Evolutionary conservation across 2,329 filamentous ascomycete species (phyloP), one percentile per base, ranked within the genome.

Genomic region (Teratosphaeria pseudoeucalypti): DNA sequence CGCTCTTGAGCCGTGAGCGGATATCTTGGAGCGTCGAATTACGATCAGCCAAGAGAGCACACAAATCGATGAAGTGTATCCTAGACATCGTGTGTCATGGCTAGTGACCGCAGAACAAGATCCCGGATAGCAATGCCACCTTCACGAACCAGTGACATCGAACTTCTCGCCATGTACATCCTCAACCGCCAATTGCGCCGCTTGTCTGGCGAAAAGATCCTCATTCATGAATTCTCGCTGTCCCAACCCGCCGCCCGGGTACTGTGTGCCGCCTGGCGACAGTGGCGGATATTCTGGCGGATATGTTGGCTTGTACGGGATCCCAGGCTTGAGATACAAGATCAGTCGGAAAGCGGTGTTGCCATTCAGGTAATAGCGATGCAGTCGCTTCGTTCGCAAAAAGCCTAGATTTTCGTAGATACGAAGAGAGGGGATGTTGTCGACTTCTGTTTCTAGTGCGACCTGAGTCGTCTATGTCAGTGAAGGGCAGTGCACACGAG

Each of bases 311-410:
- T 70, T 77, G 34, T 74, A 73, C 3, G 77, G 77, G 10, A 80
- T 77, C 6, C 80, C 81, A 63, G 81, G 78, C 71, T 88, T 92
- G 57, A 96, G 76, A 63, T 92, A 87, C 43, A 99, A 75, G 6
- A 97, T 85, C 57, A 99, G 78, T 52, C 94, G 82, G 73, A 94
- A 99, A 1, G 94, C 94, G 59, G 91, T 95, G 72, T 90, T 99
- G 11, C 94, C 94, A 70, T 97, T 99, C 49, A 99, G 78, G 68
- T 99, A 99, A 72, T 99, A 99, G 52, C 94, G 82, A 74, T 97
- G 92, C 57, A 99, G 76, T 62, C 91, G 89, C 75, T 99, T 99
- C 61, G 90, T 95, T 57, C 92, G 82, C 26, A 97, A 75, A 70
- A 99, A 99, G 0, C 94, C 94, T 7, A 99, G 79, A 0, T 91